These are phyloP conservation scores for Avena eriantha DNA, from an alignment of 176 grass and related monocot species.

Conservation along the genomic window DNA sequence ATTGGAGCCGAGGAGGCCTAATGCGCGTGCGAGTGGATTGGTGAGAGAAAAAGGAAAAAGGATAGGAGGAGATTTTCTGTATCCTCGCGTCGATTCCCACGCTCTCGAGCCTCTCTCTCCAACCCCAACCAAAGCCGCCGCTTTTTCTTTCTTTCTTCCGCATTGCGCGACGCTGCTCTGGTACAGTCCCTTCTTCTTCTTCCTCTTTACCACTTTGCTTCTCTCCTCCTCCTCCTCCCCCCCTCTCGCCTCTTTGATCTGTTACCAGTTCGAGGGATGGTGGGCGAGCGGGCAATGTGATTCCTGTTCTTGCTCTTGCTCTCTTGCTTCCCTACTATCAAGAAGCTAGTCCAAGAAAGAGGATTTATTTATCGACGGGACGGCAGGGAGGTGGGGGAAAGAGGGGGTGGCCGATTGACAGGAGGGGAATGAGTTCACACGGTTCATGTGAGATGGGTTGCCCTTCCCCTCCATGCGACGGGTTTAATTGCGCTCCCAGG, in stretches of 20 bases:
- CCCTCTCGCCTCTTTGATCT: conserved; percentile 5
- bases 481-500: conserved; percentile 45
- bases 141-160: conserved; percentile 24
- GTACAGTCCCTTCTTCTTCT: conserved; percentile 45
- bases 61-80: background rate
- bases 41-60: background rate
- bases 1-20: background rate
- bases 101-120: background rate
- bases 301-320: background rate
- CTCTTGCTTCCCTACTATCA: background rate
- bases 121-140: background rate
- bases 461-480: conserved; percentile 48
- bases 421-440: conserved; percentile 34
- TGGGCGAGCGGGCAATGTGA: conserved; percentile 8
- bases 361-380: background rate
- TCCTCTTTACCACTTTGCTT: background rate
- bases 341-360: background rate
- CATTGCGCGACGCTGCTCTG: conserved; percentile 9
- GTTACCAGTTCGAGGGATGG: background rate
- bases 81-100: conserved; percentile 43
- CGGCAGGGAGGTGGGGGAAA: background rate
- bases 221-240: too few relatives aligned
- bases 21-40: background rate
- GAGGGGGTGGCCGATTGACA: background rate
- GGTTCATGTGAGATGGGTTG: conserved; percentile 48